Conservation (phyloP, 1,284 basidiomycete species). For the Boletus chippewaensis region DNA sequence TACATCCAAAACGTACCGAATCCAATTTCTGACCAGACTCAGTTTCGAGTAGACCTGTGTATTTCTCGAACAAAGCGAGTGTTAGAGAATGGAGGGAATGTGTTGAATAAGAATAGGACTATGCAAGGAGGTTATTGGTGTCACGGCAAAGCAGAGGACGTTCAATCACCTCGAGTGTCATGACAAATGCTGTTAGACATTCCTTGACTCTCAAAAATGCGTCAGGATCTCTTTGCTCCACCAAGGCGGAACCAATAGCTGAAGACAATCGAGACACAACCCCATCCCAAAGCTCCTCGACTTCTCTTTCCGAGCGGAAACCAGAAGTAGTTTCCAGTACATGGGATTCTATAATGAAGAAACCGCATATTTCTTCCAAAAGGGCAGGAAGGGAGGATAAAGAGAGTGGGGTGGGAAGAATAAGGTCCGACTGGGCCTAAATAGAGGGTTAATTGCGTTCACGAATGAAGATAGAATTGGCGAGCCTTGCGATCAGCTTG, state of each 20-base stretch:
- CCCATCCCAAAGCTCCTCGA: slow-evolving; percentile 95
- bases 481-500: slow-evolving; percentile 90
- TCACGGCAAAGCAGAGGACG: neutral
- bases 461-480: slow-evolving; percentile 3
- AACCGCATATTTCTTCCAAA: slow-evolving; percentile 94
- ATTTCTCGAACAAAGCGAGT: slow-evolving; percentile 85
- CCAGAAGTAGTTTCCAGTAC: slow-evolving; percentile 82
- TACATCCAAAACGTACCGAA: slow-evolving; percentile 42
- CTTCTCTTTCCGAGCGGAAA: slow-evolving; percentile 85
- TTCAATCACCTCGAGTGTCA: slow-evolving; percentile 81
- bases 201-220: slow-evolving; percentile 83
- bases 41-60: slow-evolving; percentile 75
- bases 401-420: slow-evolving; percentile 70
- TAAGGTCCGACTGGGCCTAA: slow-evolving; percentile 93
- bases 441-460: slow-evolving; percentile 12
- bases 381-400: slow-evolving; percentile 54
- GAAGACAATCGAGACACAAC: slow-evolving; percentile 75
- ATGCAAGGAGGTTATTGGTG: slow-evolving; percentile 11
- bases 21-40: slow-evolving; percentile 84
- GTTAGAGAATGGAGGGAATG: slow-evolving; percentile 80
- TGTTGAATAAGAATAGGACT: slow-evolving; percentile 87
- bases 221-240: slow-evolving; percentile 76
- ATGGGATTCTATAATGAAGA: slow-evolving; percentile 95
- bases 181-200: slow-evolving; percentile 80
- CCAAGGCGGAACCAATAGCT: slow-evolving; percentile 70